A percentile compares a stretch with the other conserved stretches of the same genome.
phyloP scores from a whole-genome alignment of 495 filamentous ascomycete species.

The Penicillium goetzii region DNA sequence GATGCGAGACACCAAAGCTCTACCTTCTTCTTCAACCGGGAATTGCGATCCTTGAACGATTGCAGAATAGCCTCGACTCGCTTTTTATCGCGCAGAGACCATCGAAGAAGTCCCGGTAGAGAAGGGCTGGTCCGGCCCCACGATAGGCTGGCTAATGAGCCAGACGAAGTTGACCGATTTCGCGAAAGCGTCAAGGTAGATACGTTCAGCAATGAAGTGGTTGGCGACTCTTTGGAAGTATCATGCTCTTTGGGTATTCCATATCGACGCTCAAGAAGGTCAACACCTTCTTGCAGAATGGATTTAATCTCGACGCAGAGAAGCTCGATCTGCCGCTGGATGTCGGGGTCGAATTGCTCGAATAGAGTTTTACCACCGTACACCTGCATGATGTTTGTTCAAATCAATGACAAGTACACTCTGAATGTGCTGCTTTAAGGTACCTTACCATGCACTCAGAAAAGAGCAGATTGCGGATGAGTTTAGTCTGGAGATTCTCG shows the following conservation, averaged over 20 bases:
- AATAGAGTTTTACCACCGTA: slow-evolving; percentile 11
- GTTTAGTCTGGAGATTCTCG: slow-evolving; percentile 10
- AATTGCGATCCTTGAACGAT: slow-evolving; percentile 11
- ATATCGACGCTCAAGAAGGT: slow-evolving; percentile 9
- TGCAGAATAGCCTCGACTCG: slow-evolving; percentile 7
- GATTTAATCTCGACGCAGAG: slow-evolving; percentile 11
- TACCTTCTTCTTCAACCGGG: slow-evolving; percentile 6
- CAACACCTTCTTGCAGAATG: slow-evolving; percentile 4
- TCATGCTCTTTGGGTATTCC: not conserved
- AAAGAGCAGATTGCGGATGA: slow-evolving; percentile 10
- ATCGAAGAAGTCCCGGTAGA: slow-evolving; percentile 1
- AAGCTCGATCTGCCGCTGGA: slow-evolving; percentile 13
- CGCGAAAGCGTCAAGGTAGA: slow-evolving; percentile 2
- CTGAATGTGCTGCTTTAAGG: not conserved
- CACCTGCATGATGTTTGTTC: not conserved
- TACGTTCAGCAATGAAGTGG: not conserved
- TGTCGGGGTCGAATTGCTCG: slow-evolving; percentile 9
- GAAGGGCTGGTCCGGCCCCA: slow-evolving; percentile 4
- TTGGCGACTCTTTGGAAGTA: not conserved
- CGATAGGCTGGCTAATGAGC: not conserved
- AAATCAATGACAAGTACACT: not conserved
- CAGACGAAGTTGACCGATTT: not conserved
- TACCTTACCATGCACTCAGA: slow-evolving; percentile 3
- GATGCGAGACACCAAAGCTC: slow-evolving; percentile 11
- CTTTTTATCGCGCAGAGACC: slow-evolving; percentile 9